Base-by-base conservation (phyloP, 176 grass and related monocot genomes). In the Carex littledalei region DNA sequence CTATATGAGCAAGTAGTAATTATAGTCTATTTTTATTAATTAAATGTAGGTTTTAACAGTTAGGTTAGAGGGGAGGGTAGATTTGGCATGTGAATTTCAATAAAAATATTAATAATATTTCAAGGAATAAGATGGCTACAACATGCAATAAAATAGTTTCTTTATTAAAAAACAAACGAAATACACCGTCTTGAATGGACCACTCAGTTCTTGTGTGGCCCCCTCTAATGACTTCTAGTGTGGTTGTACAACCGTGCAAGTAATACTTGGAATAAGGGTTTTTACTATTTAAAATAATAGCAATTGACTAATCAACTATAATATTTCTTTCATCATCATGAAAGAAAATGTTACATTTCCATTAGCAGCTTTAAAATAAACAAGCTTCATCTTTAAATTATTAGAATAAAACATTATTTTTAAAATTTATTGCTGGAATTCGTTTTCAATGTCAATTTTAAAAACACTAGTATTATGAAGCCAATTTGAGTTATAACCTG, bases 51-150 rank as follows among this genome's bases (percentile, higher is more conserved):
- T 14, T 58, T 56, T 34, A 35, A 37, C 11, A 1, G 11, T 79
- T 31, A 37, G 76, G 24, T 59, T 58, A 39, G 20, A 63, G 60
- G 20, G 61, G 80, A 67, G 62, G 32, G 8, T 64, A 52, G 15
- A 83, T 45, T 81, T 53, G n/a, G 20, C 61, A 83, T 83, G 80
- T 83, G 12, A 67, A 31, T 26, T 53, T 83, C 62, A 11, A 77
- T 55, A 55, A 47, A 15, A 50, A 82, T 37, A 43, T 21, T 63
- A 82, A 82, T 64, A 26, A 18, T 67, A 49, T 8, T 66, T 82
- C 61, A 82, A 31, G 1, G 18, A 43, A 66, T 82, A 15, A 41
- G 3, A 60, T 81, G 78, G 78, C 55, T 63, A 29, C 41, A 43
- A 67, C 58, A 63, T 82, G 61, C 12, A 63, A 81, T 43, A 63